Evolutionary conservation across 345 rosid genomes (phyloP).

Genomic region (Syzygium grande): DNA sequence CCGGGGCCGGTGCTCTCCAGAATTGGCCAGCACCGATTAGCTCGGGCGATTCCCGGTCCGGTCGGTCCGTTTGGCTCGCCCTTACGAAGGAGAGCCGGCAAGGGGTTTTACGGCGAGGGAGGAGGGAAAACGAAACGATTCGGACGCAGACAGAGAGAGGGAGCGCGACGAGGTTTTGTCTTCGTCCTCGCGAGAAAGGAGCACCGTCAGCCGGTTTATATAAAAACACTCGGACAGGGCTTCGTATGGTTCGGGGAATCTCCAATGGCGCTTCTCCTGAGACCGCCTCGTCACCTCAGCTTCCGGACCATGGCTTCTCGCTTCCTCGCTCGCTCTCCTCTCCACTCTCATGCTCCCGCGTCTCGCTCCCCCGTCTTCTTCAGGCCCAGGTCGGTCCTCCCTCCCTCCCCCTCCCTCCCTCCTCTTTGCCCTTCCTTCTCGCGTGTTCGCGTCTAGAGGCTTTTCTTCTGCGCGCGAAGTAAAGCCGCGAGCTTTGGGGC

Average conservation of each 20-base stretch:
- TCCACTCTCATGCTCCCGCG: conserved; percentile 8
- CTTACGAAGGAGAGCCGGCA: neutral
- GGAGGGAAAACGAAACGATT: neutral
- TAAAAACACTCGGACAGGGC: neutral
- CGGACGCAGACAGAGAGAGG: neutral
- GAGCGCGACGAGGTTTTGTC: neutral
- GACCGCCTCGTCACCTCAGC: conserved; percentile 23
- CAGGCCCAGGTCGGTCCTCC: conserved; percentile 33
- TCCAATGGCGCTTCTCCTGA: conserved; percentile 26
- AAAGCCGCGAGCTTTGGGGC: neutral
- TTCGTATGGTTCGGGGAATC: neutral
- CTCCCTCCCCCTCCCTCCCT: neutral
- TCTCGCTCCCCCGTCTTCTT: conserved; percentile 21
- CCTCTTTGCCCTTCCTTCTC: neutral
- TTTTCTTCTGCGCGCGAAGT: neutral
- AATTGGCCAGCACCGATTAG: too few species aligned
- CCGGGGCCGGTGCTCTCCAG: too few species aligned
- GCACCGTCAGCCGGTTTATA: neutral
- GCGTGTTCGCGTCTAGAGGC: neutral
- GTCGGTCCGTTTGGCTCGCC: too few species aligned
- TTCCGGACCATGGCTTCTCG: conserved; percentile 47
- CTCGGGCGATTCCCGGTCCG: too few species aligned
- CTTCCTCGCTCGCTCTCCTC: conserved; percentile 8
- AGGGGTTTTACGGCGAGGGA: neutral
- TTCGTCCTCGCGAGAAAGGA: neutral